Conservation (phyloP, 2,329 filamentous ascomycete genomes). For the Didymella glomerata region DNA sequence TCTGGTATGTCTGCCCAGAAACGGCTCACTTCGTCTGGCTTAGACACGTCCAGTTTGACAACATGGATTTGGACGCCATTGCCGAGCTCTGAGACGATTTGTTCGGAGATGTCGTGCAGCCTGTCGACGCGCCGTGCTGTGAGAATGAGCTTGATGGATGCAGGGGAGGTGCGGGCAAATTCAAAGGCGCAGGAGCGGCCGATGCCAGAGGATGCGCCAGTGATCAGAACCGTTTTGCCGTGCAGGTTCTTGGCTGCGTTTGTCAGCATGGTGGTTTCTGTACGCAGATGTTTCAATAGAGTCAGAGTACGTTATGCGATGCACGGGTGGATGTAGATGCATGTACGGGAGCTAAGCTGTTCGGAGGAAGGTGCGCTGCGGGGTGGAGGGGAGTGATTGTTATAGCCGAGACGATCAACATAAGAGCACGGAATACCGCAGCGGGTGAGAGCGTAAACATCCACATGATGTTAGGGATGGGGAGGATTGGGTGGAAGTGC, state of each 20-base stretch:
- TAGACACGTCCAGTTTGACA: constrained; percentile 83
- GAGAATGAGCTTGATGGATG: constrained; percentile 79
- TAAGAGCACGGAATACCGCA: neutral
- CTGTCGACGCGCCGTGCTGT: constrained; percentile 82
- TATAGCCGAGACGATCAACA: neutral
- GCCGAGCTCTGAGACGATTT: constrained; percentile 79
- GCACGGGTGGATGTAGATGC: neutral
- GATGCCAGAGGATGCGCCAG: constrained; percentile 91
- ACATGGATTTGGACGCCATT: constrained; percentile 71
- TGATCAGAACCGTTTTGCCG: constrained; percentile 90
- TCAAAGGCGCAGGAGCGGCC: constrained; percentile 82
- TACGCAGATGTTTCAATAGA: neutral
- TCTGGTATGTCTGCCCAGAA: constrained; percentile 77
- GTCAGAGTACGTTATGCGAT: neutral
- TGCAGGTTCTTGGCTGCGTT: constrained; percentile 74
- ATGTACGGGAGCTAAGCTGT: constrained; percentile 3
- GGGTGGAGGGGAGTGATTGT: neutral
- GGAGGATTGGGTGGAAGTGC: neutral
- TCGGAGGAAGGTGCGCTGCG: constrained; percentile 11
- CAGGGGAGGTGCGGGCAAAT: constrained; percentile 83
- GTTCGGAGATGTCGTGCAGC: constrained; percentile 73
- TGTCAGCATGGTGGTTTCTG: constrained; percentile 13
- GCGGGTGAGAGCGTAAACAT: neutral
- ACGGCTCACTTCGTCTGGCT: constrained; percentile 71
- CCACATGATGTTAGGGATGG: neutral